Evolutionary conservation across 306 rosid species (phyloP).

Genomic region (Inga leiocalycina): DNA sequence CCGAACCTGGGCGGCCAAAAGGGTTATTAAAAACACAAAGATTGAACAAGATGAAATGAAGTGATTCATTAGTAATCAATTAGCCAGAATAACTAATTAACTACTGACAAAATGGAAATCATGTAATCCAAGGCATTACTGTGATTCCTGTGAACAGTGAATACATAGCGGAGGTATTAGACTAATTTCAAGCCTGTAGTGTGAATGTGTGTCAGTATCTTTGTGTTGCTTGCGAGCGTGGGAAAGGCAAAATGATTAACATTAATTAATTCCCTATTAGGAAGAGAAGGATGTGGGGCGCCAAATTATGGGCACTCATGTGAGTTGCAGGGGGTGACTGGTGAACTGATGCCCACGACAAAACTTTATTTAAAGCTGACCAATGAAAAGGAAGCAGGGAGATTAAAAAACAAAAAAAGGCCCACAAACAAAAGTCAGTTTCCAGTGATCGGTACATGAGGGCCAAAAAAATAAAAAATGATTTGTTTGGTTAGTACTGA

Average conservation of each 20-base stretch:
- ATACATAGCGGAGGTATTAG: neutral
- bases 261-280: neutral
- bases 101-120: neutral
- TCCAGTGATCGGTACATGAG: no score
- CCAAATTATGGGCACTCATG: slow-evolving; percentile 34
- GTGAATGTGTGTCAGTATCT: neutral
- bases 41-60: neutral
- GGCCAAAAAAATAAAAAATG: neutral
- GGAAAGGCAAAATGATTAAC: neutral
- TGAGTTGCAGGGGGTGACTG: neutral
- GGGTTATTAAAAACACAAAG: no score
- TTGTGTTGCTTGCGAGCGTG: neutral
- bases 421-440: neutral
- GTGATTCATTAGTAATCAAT: neutral
- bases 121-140: neutral
- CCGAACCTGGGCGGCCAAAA: no score
- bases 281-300: neutral
- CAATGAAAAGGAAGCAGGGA: neutral
- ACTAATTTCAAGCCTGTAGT: neutral
- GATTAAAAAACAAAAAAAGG: neutral
- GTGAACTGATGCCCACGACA: slow-evolving; percentile 4
- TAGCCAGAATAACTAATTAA: neutral
- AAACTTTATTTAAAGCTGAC: neutral
- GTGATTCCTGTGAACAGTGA: neutral
- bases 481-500: neutral